Conservation (phyloP, 2,329 filamentous ascomycete species). For the Didymella exigua region DNA sequence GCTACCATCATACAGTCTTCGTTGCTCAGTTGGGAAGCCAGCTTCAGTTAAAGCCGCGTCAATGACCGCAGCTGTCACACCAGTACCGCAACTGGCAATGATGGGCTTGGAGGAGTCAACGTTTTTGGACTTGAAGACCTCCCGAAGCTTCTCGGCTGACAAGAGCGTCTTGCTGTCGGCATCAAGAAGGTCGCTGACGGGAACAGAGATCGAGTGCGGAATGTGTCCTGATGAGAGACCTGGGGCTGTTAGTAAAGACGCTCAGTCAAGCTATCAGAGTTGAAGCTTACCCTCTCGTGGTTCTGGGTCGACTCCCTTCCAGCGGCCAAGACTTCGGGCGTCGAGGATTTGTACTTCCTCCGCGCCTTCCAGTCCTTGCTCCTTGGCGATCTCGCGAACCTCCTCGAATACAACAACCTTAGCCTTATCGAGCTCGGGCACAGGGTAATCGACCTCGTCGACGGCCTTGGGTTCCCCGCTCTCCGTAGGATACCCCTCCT, state of each 20-base stretch:
- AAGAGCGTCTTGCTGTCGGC: constrained; percentile 81
- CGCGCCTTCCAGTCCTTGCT: constrained; percentile 79
- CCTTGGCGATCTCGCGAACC: constrained; percentile 75
- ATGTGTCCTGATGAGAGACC: constrained; percentile 85
- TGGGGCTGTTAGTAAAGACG: constrained; percentile 17
- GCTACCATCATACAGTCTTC: constrained; percentile 90
- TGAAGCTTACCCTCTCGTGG: constrained; percentile 70
- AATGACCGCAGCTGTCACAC: constrained; percentile 89
- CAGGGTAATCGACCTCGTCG: constrained; percentile 49
- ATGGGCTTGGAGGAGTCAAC: constrained; percentile 80
- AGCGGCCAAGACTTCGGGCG: constrained; percentile 79
- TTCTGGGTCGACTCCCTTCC: constrained; percentile 82
- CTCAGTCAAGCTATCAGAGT: neutral
- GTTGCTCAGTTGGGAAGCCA: constrained; percentile 70
- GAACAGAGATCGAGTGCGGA: constrained; percentile 82
- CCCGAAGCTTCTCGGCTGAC: constrained; percentile 71
- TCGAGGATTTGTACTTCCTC: constrained; percentile 89
- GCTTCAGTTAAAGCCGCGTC: constrained; percentile 85
- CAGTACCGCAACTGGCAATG: constrained; percentile 88
- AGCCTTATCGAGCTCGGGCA: constrained; percentile 55
- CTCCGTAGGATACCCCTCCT: constrained; percentile 80
- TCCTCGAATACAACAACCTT: constrained; percentile 83
- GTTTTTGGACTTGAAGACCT: constrained; percentile 79
- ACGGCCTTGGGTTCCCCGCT: constrained; percentile 68
- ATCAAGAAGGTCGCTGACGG: constrained; percentile 80